Conservation (phyloP, 495 filamentous ascomycete genomes). For the Baudoinia panamericana region DNA sequence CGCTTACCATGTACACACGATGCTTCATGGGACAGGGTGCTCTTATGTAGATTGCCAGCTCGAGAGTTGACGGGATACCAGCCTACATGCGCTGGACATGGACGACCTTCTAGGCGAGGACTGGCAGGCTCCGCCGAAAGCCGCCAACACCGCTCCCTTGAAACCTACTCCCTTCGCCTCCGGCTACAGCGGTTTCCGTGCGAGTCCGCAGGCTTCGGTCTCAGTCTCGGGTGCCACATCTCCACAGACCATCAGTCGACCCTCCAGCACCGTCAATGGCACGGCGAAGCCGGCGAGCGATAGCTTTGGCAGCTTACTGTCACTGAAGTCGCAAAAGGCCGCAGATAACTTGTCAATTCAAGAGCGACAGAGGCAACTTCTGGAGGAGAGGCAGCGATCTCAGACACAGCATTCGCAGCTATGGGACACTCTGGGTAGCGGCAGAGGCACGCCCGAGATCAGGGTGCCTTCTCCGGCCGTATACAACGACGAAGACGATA, state of each 20-base stretch:
- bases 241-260: constrained; percentile 31
- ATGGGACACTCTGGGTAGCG: constrained; percentile 54
- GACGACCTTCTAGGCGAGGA: constrained; percentile 19
- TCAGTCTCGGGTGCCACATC: constrained; percentile 49
- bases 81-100: background rate
- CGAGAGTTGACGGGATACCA: background rate
- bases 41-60: background rate
- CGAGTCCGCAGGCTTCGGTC: constrained; percentile 23
- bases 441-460: constrained; percentile 34
- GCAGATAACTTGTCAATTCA: constrained; percentile 58
- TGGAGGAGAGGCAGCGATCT: constrained; percentile 62
- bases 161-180: constrained; percentile 5
- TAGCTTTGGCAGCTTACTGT: constrained; percentile 82
- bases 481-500: constrained; percentile 41
- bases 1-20: no score
- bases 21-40: background rate
- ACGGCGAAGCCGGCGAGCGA: constrained; percentile 50
- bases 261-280: constrained; percentile 31
- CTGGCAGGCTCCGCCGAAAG: constrained; percentile 13
- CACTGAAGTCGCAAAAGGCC: constrained; percentile 55
- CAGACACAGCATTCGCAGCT: constrained; percentile 59
- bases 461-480: constrained; percentile 9
- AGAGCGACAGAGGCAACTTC: constrained; percentile 71
- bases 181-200: constrained; percentile 15
- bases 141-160: constrained; percentile 2